Evolutionary conservation across 139 green algal species (phyloP).

Genomic region (Chlorella ohadii): DNA sequence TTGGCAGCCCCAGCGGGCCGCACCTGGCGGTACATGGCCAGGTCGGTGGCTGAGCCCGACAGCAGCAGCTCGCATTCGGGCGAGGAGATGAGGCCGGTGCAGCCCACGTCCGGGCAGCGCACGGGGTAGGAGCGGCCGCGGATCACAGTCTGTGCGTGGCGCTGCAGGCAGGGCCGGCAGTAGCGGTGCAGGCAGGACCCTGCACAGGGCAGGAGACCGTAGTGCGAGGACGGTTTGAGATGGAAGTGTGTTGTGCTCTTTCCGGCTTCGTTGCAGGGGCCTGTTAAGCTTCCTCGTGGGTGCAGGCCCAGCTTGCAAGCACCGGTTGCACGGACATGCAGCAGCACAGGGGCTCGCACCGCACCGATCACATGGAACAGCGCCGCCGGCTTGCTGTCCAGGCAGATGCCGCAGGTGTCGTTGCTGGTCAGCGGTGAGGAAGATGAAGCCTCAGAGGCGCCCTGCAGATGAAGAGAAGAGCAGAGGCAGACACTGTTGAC

Average conservation of each 20-base stretch:
- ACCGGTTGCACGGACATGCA: no score
- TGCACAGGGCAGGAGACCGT: background rate
- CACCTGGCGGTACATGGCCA: conserved; percentile 21
- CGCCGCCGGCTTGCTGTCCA: background rate
- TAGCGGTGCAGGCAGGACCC: conserved; percentile 44
- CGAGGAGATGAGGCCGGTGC: background rate
- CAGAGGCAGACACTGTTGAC: no score
- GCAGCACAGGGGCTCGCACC: background rate
- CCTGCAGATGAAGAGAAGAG: no score
- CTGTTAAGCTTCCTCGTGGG: no score
- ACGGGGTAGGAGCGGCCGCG: conserved; percentile 44
- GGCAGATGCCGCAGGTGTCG: background rate
- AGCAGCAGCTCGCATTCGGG: conserved; percentile 34
- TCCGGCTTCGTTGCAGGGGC: no score
- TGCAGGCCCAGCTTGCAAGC: no score
- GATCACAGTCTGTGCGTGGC: conserved; percentile 39
- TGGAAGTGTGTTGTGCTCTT: no score
- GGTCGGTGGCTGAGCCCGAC: background rate
- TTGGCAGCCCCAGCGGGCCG: no score
- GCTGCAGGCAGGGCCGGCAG: conserved; percentile 49
- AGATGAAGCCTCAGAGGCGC: no score
- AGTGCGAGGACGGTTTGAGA: no score
- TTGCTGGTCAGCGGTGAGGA: no score
- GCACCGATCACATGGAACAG: conserved; percentile 15
- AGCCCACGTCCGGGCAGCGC: conserved; percentile 22